These are phyloP conservation scores for Coriolopsis trogii DNA, from an alignment of 1,284 basidiomycete genomes.

Conservation along the genomic window DNA sequence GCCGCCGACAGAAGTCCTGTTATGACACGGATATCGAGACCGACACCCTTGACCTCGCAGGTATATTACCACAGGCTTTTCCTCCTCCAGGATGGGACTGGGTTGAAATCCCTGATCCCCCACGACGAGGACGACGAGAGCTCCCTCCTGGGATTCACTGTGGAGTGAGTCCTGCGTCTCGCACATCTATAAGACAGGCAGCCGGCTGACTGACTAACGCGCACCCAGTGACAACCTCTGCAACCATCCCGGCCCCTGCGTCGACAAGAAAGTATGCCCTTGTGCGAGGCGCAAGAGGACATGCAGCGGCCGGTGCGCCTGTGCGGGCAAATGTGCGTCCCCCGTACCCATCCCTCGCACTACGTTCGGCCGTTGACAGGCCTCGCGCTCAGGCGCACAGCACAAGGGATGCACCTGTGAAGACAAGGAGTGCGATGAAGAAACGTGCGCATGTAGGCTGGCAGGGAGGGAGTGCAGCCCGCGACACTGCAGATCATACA, in stretches of 20 bases:
- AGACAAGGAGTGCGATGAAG: conserved; percentile 43
- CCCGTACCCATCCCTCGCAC: not conserved
- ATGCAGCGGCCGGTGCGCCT: conserved; percentile 39
- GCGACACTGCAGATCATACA: conserved; percentile 34
- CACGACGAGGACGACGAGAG: not conserved
- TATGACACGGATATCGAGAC: no score
- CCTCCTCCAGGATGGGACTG: not conserved
- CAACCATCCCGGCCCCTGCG: conserved; percentile 44
- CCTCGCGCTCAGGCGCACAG: not conserved
- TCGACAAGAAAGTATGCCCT: conserved; percentile 30
- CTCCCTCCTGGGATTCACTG: no score
- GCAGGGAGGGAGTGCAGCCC: conserved; percentile 46
- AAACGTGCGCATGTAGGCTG: conserved; percentile 40
- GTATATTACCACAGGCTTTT: conserved; percentile 4
- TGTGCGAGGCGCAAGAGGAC: conserved; percentile 33
- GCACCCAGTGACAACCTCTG: no score
- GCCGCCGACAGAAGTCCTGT: no score
- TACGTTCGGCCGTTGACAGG: not conserved
- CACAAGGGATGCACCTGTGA: conserved; percentile 12
- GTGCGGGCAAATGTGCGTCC: conserved; percentile 23
- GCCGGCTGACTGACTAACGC: no score
- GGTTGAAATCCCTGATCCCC: not conserved
- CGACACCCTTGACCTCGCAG: no score
- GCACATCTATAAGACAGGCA: no score
- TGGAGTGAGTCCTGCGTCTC: no score